Conservation (phyloP, 176 grass and related monocot species). For the Secale cereale region DNA sequence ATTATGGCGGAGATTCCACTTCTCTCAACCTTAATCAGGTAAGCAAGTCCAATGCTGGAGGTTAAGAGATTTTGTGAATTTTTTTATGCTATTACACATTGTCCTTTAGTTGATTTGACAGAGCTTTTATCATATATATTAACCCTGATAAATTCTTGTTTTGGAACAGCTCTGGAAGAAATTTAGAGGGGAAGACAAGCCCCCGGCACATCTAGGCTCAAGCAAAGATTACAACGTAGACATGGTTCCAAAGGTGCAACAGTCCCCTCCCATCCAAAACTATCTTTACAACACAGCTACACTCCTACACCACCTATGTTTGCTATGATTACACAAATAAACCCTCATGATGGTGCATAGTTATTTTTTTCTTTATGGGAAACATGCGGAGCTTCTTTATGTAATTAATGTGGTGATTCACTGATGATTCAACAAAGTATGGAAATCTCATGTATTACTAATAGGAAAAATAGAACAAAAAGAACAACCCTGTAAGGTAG, state of each 20-base stretch:
- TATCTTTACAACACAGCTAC: constrained; percentile 16
- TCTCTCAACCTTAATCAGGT: constrained; percentile 89
- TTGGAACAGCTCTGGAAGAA: constrained; percentile 74
- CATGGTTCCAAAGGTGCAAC: constrained; percentile 85
- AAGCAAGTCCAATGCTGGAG: not conserved
- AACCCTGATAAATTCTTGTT: constrained; percentile 18
- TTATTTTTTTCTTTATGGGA: constrained; percentile 21
- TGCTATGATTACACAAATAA: not conserved
- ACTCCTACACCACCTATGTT: not conserved
- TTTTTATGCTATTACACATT: not conserved
- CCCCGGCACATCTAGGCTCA: constrained; percentile 64
- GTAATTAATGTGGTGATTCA: not conserved
- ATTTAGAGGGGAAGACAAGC: constrained; percentile 91
- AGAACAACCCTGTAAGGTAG: not conserved
- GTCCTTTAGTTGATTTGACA: not conserved
- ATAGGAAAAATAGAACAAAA: not conserved
- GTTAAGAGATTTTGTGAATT: not conserved
- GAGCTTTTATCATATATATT: not conserved
- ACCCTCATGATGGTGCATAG: not conserved
- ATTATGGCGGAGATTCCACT: constrained; percentile 91
- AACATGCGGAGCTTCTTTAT: not conserved
- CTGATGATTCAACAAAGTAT: not conserved
- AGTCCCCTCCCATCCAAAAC: constrained; percentile 5
- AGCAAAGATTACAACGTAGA: constrained; percentile 97
- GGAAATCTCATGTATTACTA: constrained; percentile 3